These are phyloP conservation scores for Neoboletus subvelutipes DNA, from an alignment of 768 basidiomycete species.

Conservation along the genomic window DNA sequence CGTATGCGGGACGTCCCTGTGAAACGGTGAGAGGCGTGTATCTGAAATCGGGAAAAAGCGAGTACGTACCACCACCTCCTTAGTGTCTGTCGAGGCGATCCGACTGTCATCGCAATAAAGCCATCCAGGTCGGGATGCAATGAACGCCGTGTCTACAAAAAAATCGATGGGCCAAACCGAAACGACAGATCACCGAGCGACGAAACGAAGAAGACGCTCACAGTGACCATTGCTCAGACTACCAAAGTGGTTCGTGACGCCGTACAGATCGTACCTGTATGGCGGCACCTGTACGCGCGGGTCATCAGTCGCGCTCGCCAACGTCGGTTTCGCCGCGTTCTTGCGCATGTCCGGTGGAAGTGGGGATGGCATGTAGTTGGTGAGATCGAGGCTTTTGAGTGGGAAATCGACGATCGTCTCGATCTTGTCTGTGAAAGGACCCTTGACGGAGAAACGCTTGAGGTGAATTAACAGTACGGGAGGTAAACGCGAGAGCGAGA, in stretches of 20 bases:
- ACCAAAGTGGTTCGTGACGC: conserved; percentile 94
- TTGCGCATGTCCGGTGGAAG: conserved; percentile 63
- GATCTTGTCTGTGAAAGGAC: conserved; percentile 93
- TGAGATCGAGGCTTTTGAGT: conserved; percentile 55
- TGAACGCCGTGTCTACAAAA: conserved; percentile 82
- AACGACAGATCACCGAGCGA: background rate
- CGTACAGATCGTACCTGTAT: conserved; percentile 92
- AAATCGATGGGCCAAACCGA: background rate
- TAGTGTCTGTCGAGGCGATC: conserved; percentile 67
- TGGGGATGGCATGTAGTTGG: conserved; percentile 84
- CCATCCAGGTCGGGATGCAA: conserved; percentile 88
- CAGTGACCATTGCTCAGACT: conserved; percentile 95
- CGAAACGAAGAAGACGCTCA: conserved; percentile 41
- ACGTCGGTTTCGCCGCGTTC: conserved; percentile 40
- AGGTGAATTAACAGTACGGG: conserved; percentile 91
- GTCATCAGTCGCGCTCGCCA: conserved; percentile 48
- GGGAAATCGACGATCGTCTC: conserved; percentile 96
- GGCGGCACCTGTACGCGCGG: conserved; percentile 83
- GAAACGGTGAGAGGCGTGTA: conserved; percentile 27
- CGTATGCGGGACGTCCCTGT: conserved; percentile 69
- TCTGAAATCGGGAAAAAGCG: background rate
- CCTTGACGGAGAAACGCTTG: conserved; percentile 89
- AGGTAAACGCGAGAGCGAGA: conserved; percentile 89
- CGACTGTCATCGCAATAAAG: conserved; percentile 93
- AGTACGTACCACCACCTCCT: conserved; percentile 77